Evolutionary conservation across 805 yeast genomes (phyloP).

Genomic region (Phaffomyces opuntiae): DNA sequence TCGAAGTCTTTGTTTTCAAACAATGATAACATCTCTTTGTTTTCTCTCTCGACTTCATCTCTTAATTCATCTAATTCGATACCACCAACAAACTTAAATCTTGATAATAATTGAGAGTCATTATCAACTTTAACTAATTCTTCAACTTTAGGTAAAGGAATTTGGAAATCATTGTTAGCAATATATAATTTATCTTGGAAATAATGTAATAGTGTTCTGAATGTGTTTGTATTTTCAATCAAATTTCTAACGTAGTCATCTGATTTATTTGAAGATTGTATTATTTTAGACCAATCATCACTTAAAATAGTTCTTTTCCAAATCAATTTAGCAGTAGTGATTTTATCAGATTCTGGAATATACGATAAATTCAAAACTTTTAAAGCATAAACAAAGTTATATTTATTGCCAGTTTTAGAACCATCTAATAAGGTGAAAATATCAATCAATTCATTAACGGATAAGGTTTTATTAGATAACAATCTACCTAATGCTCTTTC

Average conservation of each 20-base stretch:
- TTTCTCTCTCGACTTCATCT: constrained; percentile 17
- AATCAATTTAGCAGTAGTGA: constrained; percentile 30
- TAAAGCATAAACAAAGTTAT: constrained; percentile 40
- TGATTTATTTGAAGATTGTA: constrained; percentile 29
- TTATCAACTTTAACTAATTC: constrained; percentile 9
- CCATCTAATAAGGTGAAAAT: constrained; percentile 39
- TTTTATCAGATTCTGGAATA: constrained; percentile 24
- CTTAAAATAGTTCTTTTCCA: constrained; percentile 55
- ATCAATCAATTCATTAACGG: constrained; percentile 42
- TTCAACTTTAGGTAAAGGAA: constrained; percentile 26
- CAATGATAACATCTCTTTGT: constrained; percentile 16
- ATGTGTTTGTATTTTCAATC: constrained; percentile 37
- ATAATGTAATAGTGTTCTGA: constrained; percentile 33
- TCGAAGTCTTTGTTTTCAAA: constrained; percentile 16
- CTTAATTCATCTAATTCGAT: constrained; percentile 19
- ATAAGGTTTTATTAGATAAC: constrained; percentile 32
- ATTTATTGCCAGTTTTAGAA: constrained; percentile 23
- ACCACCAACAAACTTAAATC: constrained; percentile 19
- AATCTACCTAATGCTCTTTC: constrained; percentile 26
- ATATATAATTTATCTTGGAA: constrained; percentile 29
- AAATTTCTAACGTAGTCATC: constrained; percentile 35
- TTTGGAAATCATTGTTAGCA: constrained; percentile 15
- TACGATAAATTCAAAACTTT: constrained; percentile 38
- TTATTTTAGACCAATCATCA: constrained; percentile 45
- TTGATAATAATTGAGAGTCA: constrained; percentile 14